Evolutionary conservation across 2,329 filamentous ascomycete genomes (phyloP), one percentile per base, ranked within the genome.

Genomic region (Bretziella fagacearum): DNA sequence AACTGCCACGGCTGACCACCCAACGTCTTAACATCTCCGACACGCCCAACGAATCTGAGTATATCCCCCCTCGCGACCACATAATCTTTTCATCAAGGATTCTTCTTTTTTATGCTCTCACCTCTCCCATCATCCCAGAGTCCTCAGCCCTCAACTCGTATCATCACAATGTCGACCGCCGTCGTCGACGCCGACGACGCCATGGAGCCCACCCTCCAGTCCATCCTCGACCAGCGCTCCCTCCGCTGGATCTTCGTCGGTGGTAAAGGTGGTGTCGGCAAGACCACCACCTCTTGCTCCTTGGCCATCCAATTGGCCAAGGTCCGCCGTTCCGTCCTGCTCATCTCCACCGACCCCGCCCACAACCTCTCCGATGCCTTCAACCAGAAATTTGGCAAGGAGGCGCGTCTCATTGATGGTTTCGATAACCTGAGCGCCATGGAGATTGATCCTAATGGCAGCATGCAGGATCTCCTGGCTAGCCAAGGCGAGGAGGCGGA

Each of bases 211-310:
- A 85, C 84, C 45, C 83, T 98, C 58, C 84, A 95, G 68, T 83
- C 84, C 54, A 86, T 98, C 60, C 77, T 98, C 58, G 85, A 93
- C 69, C 91, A 98, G 65, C 85, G 86, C 64, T 81, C 84, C 27
- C 79, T 98, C 48, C 84, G 91, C 62, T 98, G 91, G 91, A 93
- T 98, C 65, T 98, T 98, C 59, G 91, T 98, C 51, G 91, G 91
- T 58, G 91, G 91, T 55, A 98, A 98, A 67, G 91, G 91, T 59
- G 91, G 91, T 61, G 91, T 98, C 39, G 91, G 91, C 63, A 98
- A 98, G 71, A 98, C 91, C 23, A 98, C 91, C n/a, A 98, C 91
- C 13, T 96, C 89, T 6, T 98, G 91, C 67, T 95, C 89, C 7
- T 81, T 98, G 54, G 91, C 91, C 53, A 96, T 98, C 61, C 91